Percentiles rank a stretch among this genome's conserved stretches.
Conservation (phyloP, 495 filamentous ascomycete species). For the Peziza echinospora region DNA sequence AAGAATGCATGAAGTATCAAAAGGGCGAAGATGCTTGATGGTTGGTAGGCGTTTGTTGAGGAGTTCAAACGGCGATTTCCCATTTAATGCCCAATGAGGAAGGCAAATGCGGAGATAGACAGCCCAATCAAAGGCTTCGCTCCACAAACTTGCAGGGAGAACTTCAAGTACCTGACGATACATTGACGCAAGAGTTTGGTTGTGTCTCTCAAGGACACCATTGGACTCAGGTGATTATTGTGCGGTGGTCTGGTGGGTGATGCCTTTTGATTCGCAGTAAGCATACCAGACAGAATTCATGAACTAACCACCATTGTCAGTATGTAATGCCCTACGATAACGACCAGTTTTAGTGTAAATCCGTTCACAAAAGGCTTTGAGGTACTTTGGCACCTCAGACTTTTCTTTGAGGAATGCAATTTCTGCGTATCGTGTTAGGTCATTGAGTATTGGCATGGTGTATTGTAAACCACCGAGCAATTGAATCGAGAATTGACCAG, state of each 20-base stretch:
- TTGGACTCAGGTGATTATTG: not conserved
- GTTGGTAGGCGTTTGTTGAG: too few relatives aligned
- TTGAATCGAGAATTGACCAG: not conserved
- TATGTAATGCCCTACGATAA: not conserved
- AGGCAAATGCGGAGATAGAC: not conserved
- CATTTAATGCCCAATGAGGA: not conserved
- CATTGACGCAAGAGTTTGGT: not conserved
- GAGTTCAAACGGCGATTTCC: not conserved
- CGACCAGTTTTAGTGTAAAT: not conserved
- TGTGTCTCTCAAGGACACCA: constrained; percentile 2
- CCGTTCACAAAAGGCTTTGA: not conserved
- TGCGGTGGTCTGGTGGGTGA: not conserved
- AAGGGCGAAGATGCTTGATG: not conserved
- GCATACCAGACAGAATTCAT: not conserved
- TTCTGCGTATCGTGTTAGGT: not conserved
- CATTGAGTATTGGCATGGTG: constrained; percentile 1
- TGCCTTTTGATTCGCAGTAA: not conserved
- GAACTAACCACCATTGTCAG: not conserved
- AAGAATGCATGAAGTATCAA: not conserved
- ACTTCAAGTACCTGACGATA: not conserved
- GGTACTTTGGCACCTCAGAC: not conserved
- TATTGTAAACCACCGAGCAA: not conserved
- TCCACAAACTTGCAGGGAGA: not conserved
- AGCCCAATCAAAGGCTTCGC: not conserved
- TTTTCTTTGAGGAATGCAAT: constrained; percentile 4